Conservation (phyloP, 2,329 filamentous ascomycete species). For the Graphilbum ipis-grandicollis region DNA sequence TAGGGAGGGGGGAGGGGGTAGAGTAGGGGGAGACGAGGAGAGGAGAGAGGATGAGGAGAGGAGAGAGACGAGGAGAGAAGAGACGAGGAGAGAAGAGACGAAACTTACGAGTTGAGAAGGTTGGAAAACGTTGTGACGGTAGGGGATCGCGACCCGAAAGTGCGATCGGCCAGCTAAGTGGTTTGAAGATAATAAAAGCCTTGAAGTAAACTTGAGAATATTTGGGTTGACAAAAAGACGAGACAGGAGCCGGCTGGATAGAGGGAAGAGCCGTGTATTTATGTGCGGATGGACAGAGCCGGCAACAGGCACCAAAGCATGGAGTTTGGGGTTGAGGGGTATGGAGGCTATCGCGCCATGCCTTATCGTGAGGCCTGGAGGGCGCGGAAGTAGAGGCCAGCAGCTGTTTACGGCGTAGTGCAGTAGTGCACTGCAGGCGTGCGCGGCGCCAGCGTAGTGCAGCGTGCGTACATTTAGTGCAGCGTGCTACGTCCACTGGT, state of each 20-base stretch:
- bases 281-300: background rate
- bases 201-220: too few species aligned
- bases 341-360: background rate
- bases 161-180: slow-evolving; percentile 7
- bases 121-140: slow-evolving; percentile 94
- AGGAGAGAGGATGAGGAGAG: background rate
- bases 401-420: too few species aligned
- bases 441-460: too few species aligned
- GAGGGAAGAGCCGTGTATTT: background rate
- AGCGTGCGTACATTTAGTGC: too few species aligned
- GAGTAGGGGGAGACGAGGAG: background rate
- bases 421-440: too few species aligned
- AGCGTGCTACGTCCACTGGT: too few species aligned
- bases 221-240: too few species aligned
- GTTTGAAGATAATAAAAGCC: background rate
- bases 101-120: slow-evolving; percentile 80
- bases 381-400: background rate
- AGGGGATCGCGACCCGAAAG: slow-evolving; percentile 35
- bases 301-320: too few species aligned
- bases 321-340: slow-evolving; percentile 3
- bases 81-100: too few species aligned
- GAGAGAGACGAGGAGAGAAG: slow-evolving; percentile 82
- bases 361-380: slow-evolving; percentile 3
- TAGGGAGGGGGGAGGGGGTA: background rate
- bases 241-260: too few species aligned